Evolutionary conservation across 73 alveolate genomes (phyloP).

Genomic region (Paramecium octaurelia): DNA sequence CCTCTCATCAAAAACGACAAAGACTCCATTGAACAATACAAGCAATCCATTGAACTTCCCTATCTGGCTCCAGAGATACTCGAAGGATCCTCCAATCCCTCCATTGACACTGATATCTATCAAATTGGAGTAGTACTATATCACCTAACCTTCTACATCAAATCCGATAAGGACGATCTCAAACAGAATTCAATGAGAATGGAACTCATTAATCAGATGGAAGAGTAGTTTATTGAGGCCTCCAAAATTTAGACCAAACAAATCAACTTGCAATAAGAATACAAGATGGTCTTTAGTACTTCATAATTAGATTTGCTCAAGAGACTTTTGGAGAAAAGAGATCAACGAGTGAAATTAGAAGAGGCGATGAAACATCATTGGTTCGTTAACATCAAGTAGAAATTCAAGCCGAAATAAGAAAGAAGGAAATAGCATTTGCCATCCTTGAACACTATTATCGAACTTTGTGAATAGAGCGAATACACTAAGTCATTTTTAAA

Average conservation of each 20-base stretch:
- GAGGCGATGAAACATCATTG: slow-evolving; percentile 35
- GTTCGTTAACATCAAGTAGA: slow-evolving; percentile 21
- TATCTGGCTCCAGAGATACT: slow-evolving; percentile 13
- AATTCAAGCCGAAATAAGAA: neutral
- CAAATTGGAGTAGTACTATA: neutral
- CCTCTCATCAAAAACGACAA: neutral
- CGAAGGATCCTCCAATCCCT: neutral
- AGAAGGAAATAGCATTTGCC: neutral
- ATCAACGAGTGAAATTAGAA: neutral
- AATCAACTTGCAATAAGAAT: neutral
- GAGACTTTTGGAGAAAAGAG: neutral
- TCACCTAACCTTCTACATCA: neutral
- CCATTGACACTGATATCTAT: neutral
- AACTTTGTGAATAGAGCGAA: slow-evolving; percentile 31
- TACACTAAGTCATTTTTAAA: neutral
- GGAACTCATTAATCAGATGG: neutral
- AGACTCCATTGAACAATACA: neutral
- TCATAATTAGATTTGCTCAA: slow-evolving; percentile 24
- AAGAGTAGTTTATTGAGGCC: neutral
- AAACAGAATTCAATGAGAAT: neutral
- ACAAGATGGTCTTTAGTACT: neutral
- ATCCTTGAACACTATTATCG: slow-evolving; percentile 22
- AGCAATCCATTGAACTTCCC: no score
- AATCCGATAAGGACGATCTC: neutral
- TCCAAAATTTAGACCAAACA: neutral